Base-by-base conservation (phyloP, 2,329 filamentous ascomycete genomes). In the Phialophora verrucosa region DNA sequence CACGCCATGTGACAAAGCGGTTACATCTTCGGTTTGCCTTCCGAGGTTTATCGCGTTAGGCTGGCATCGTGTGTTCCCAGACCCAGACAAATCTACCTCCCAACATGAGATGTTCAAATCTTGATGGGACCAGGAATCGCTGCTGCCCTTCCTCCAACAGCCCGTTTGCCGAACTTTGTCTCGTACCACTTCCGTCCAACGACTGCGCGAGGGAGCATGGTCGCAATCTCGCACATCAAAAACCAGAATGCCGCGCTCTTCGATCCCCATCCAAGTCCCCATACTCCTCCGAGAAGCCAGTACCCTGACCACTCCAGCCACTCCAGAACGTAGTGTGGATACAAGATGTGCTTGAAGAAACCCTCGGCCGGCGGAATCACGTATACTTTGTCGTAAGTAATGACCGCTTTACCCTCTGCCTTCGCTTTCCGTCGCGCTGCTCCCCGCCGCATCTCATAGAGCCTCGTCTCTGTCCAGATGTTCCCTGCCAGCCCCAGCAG, bases 241-340 rank as follows among this genome's bases (percentile, higher is more conserved):
- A 98, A 98, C 59, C 85, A 86, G 74, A 93, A 83, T 27, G 92
- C 94, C 0, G 95, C 94, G 56, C 87, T 81, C 75, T 89, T 92
- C 80, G 83, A 85, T 0, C 85, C 84, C 0, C 14, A 82, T n/a
- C 6, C 73, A 63, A 77, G 74, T 8, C 74, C 76, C 14, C 81
- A 75, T 0, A 76, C 72, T 0, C 76, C 76, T 10, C 78, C 81
- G 11, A 79, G 75, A 31, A 97, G 85, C 83, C 90, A 93, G 77
- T 93, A 99, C 0, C 95, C 95, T 3, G 85, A 78, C 95, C 95
- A 99, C 83, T 99, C 95, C 61, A 97, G 77, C 95, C 95, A 99
- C 81, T 99, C 95, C 75, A 90, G 91, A n/a, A 96, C 83, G 78
- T 97, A 99, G 77, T 99, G 95, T 71, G 95, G 93, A 78, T 90